phyloP scores from a whole-genome alignment of 768 basidiomycete species.

The Lactifluus echinatus region DNA sequence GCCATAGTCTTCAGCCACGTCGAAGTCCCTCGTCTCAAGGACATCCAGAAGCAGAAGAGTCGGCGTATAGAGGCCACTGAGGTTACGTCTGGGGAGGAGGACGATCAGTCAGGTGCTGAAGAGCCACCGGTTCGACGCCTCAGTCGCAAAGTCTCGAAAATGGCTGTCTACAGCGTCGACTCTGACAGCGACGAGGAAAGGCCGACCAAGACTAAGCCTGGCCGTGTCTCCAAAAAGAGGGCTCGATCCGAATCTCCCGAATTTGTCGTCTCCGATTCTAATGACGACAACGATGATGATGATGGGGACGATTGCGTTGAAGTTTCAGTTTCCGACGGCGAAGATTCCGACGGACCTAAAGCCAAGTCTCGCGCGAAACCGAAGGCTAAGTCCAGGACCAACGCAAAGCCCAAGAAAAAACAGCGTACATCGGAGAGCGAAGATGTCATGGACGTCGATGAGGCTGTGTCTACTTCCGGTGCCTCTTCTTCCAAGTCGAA shows the following conservation, averaged over 20 bases:
- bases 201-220: conserved; percentile 20
- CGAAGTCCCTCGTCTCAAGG: conserved; percentile 7
- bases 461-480: conserved; percentile 29
- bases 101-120: conserved; percentile 4
- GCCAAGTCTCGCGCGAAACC: conserved; percentile 27
- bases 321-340: conserved; percentile 24
- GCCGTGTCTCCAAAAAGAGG: conserved; percentile 13
- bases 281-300: conserved; percentile 27
- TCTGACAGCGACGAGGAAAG: conserved; percentile 15
- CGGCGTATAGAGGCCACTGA: neutral
- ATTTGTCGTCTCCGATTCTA: conserved; percentile 27
- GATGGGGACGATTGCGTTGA: conserved; percentile 23
- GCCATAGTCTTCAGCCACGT: conserved; percentile 15
- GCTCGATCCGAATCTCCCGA: conserved; percentile 20
- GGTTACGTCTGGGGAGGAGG: conserved; percentile 5
- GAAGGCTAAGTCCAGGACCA: conserved; percentile 19
- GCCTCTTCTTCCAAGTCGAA: conserved; percentile 32
- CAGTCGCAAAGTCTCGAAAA: conserved; percentile 13
- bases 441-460: conserved; percentile 53
- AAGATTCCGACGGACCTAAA: conserved; percentile 30
- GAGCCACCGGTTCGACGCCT: conserved; percentile 13
- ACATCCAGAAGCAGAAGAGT: conserved; percentile 10
- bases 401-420: conserved; percentile 25
- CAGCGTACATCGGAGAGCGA: conserved; percentile 27
- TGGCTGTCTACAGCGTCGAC: conserved; percentile 11